Conservation (phyloP, 2,329 filamentous ascomycete species). For the Cladosporium sp. region DNA sequence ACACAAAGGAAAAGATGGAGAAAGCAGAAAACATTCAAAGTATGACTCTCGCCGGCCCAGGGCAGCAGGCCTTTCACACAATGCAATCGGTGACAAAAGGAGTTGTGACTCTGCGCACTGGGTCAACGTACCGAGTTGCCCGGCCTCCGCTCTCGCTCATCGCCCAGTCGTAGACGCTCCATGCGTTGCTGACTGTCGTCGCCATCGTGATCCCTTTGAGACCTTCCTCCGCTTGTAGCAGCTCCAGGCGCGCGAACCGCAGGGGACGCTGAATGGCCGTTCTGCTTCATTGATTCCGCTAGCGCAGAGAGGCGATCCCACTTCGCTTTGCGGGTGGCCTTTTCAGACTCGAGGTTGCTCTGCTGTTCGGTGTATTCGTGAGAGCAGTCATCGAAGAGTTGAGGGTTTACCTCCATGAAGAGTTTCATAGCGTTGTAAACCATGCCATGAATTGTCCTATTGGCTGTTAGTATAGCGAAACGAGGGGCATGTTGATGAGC, state of each 20-base stretch:
- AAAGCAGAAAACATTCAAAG: neutral
- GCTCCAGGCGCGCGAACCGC: conserved; percentile 30
- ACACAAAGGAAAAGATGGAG: conserved; percentile 2
- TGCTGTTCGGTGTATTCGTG: conserved; percentile 97
- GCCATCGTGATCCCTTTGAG: conserved; percentile 61
- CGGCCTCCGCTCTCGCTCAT: conserved; percentile 56
- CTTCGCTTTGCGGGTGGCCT: conserved; percentile 77
- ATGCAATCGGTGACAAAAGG: conserved; percentile 18
- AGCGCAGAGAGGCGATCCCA: conserved; percentile 86
- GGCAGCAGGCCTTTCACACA: conserved; percentile 12
- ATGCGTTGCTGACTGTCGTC: conserved; percentile 77
- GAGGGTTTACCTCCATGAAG: conserved; percentile 99
- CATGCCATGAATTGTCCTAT: conserved; percentile 97
- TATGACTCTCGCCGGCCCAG: conserved; percentile 5
- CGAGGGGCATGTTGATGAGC: neutral
- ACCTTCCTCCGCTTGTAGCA: conserved; percentile 38
- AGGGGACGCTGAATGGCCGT: conserved; percentile 28
- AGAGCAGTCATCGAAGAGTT: conserved; percentile 97
- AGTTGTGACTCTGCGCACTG: conserved; percentile 23
- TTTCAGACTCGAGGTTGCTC: conserved; percentile 82
- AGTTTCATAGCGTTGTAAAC: conserved; percentile 99
- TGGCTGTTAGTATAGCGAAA: conserved; percentile 24
- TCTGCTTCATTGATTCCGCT: conserved; percentile 56
- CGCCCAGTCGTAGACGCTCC: conserved; percentile 86
- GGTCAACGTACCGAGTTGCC: conserved; percentile 41